These are phyloP conservation scores for Microsporum canis DNA, from an alignment of 2,329 filamentous ascomycete genomes.

Conservation along the genomic window DNA sequence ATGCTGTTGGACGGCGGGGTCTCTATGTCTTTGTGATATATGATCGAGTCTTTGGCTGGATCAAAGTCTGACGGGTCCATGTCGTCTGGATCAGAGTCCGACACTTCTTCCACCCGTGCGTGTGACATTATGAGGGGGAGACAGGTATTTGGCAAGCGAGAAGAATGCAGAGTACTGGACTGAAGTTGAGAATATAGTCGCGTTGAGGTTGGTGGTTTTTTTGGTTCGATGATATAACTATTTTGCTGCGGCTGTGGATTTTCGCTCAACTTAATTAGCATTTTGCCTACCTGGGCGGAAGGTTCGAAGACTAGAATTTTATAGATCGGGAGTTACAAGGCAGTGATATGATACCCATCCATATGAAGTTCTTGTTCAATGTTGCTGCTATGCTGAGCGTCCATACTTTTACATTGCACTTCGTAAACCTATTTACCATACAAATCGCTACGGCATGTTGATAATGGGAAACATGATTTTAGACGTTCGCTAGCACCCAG, in stretches of 20 bases:
- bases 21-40: slow-evolving; percentile 22
- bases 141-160: background rate
- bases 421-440: too few species aligned
- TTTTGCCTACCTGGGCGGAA: too few species aligned
- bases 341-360: too few species aligned
- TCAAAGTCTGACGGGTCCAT: slow-evolving; percentile 61
- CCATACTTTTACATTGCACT: too few species aligned
- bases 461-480: too few species aligned
- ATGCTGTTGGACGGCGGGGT: slow-evolving; percentile 20
- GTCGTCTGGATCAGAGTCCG: slow-evolving; percentile 82
- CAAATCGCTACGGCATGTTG: too few species aligned
- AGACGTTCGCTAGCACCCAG: too few species aligned
- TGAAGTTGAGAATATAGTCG: background rate
- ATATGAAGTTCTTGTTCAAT: too few species aligned
- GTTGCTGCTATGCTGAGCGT: too few species aligned
- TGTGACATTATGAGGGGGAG: slow-evolving; percentile 51
- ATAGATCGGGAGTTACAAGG: too few species aligned
- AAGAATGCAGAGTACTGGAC: background rate
- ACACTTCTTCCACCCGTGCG: slow-evolving; percentile 81
- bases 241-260: background rate
- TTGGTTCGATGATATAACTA: too few species aligned
- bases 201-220: background rate
- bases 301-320: too few species aligned
- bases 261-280: background rate
- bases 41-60: slow-evolving; percentile 25